Percentiles rank a stretch among this genome's conserved stretches.
These are phyloP conservation scores for Rhizodiscina lignyota DNA, from an alignment of 495 filamentous ascomycete genomes.

Conservation along the genomic window DNA sequence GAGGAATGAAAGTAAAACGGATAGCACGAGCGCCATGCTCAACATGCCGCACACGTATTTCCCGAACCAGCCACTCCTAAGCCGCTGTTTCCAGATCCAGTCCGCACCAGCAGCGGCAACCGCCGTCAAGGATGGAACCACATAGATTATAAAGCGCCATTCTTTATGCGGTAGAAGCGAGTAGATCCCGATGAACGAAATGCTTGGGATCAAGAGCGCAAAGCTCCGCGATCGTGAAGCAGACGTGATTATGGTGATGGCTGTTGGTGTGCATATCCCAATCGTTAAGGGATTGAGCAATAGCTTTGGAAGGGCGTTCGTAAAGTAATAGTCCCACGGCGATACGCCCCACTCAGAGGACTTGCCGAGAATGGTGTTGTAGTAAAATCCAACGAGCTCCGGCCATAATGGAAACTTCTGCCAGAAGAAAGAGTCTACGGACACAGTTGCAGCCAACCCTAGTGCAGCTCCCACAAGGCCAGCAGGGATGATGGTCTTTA, in stretches of 20 bases:
- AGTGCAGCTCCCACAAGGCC: slow-evolving; percentile 42
- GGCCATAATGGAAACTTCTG: slow-evolving; percentile 68
- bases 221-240: neutral
- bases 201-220: slow-evolving; percentile 27
- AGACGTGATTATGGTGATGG: neutral
- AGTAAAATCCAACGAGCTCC: slow-evolving; percentile 77
- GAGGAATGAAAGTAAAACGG: slow-evolving; percentile 40
- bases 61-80: neutral
- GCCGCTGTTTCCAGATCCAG: neutral
- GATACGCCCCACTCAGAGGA: slow-evolving; percentile 76
- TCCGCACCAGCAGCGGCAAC: slow-evolving; percentile 56
- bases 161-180: slow-evolving; percentile 88
- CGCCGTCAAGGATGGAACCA: slow-evolving; percentile 64
- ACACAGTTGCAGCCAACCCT: slow-evolving; percentile 48
- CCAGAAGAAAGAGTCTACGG: slow-evolving; percentile 88
- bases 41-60: slow-evolving; percentile 20
- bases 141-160: slow-evolving; percentile 87
- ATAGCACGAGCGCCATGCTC: slow-evolving; percentile 35
- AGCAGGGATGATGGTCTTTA: slow-evolving; percentile 30
- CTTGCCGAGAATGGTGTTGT: slow-evolving; percentile 67
- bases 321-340: slow-evolving; percentile 72
- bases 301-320: slow-evolving; percentile 63
- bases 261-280: slow-evolving; percentile 23
- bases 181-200: slow-evolving; percentile 64
- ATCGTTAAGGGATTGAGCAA: slow-evolving; percentile 60